A percentile compares a stretch with the other conserved stretches of the same genome.
phyloP scores from a whole-genome alignment of 1,284 basidiomycete species.

The Coniophora puteana region DNA sequence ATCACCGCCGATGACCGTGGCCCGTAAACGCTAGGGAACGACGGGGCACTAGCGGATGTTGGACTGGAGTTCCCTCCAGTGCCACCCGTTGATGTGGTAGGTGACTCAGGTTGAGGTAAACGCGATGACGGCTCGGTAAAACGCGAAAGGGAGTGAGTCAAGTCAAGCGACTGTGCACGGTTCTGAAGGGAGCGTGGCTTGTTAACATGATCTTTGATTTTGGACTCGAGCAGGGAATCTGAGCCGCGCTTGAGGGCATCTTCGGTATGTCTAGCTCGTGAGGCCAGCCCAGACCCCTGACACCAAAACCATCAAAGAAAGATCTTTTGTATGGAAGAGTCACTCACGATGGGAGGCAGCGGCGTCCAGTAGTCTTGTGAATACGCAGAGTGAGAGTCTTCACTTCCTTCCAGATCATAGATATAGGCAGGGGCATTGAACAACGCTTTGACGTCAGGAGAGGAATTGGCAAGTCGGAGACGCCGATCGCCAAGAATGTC shows the following conservation, averaged over 20 bases:
- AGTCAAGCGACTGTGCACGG: conserved; percentile 76
- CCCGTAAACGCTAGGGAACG: conserved; percentile 80
- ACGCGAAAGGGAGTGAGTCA: conserved; percentile 73
- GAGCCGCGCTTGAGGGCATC: conserved; percentile 82
- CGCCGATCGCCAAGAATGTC: conserved; percentile 74
- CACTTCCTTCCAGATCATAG: conserved; percentile 69
- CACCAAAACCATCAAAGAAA: conserved; percentile 15
- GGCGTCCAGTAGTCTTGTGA: conserved; percentile 70
- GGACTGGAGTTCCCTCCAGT: conserved; percentile 71
- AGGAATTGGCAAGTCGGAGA: conserved; percentile 80
- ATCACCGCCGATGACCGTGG: conserved; percentile 50
- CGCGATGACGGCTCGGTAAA: conserved; percentile 66
- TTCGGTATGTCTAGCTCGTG: conserved; percentile 62
- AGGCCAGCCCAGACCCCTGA: conserved; percentile 62
- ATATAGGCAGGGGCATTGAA: conserved; percentile 82
- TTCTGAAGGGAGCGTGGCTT: conserved; percentile 76
- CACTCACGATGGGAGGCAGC: conserved; percentile 70
- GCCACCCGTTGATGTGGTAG: conserved; percentile 66
- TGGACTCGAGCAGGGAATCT: conserved; percentile 84
- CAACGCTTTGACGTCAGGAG: conserved; percentile 92
- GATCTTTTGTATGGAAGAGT: conserved; percentile 9
- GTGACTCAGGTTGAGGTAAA: conserved; percentile 67
- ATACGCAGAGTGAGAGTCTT: conserved; percentile 57
- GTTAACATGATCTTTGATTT: conserved; percentile 73
- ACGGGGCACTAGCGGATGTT: conserved; percentile 67